phyloP scores from a whole-genome alignment of 176 grass and related monocot species.

The Stipa capillata region DNA sequence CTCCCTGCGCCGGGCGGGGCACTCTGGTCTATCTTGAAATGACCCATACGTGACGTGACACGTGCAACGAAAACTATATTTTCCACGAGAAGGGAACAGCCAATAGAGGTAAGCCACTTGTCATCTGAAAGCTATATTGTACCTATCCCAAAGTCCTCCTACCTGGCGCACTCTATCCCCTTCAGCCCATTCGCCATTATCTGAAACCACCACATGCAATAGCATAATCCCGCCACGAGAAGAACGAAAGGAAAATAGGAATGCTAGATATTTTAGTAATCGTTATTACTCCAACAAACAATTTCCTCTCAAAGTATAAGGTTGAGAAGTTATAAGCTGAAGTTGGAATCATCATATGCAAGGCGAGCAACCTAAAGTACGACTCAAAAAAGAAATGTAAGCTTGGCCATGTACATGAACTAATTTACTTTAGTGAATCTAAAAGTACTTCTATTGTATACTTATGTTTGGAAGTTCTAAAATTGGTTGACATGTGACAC shows the following conservation, averaged over 20 bases:
- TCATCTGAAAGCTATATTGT: conserved; percentile 13
- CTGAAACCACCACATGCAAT: not conserved
- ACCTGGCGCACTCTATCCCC: conserved; percentile 9
- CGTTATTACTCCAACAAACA: not conserved
- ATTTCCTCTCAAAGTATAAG: not conserved
- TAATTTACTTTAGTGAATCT: not conserved
- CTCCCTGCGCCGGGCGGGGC: not conserved
- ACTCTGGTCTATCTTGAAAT: not conserved
- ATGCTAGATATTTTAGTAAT: not conserved
- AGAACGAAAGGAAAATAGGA: not conserved
- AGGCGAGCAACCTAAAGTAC: not conserved
- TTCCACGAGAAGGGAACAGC: not conserved
- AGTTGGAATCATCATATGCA: not conserved
- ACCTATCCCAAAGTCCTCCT: not conserved
- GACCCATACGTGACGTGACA: not conserved
- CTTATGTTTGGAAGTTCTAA: too few relatives aligned
- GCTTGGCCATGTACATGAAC: not conserved
- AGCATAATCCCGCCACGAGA: not conserved
- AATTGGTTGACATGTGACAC: not conserved
- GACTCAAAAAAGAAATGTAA: not conserved
- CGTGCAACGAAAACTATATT: not conserved
- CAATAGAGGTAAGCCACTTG: not conserved
- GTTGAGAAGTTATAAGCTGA: not conserved
- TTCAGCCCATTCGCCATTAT: conserved; percentile 17
- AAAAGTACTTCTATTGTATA: not conserved